These are phyloP conservation scores for Bolboschoenus planiculmis DNA, from an alignment of 176 grass and related monocot genomes.

Conservation along the genomic window DNA sequence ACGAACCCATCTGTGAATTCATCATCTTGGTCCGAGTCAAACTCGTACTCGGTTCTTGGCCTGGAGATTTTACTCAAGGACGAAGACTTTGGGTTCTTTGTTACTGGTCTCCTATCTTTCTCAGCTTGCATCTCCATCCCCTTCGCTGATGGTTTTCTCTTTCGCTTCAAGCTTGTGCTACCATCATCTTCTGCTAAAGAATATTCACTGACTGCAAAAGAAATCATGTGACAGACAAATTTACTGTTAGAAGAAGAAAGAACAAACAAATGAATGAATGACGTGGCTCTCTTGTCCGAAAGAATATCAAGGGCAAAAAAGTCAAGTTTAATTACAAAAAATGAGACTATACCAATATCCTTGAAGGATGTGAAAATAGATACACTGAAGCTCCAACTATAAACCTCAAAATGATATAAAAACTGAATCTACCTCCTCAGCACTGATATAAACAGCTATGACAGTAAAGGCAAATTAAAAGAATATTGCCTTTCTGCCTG, in stretches of 20 bases:
- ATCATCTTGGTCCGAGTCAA: constrained; percentile 50
- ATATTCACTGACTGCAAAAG: constrained; percentile 47
- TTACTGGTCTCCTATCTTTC: constrained; percentile 52
- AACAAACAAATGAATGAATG: not conserved
- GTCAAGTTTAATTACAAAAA: too few relatives aligned
- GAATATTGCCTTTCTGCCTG: not conserved
- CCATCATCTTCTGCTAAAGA: constrained; percentile 67
- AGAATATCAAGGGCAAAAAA: not conserved
- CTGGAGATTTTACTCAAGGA: constrained; percentile 35
- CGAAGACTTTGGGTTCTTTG: constrained; percentile 41
- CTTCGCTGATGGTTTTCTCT: constrained; percentile 74
- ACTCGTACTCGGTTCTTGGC: constrained; percentile 57
- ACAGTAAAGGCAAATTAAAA: not conserved
- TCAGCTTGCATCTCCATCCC: constrained; percentile 83
- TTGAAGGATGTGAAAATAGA: not conserved
- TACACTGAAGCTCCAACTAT: not conserved
- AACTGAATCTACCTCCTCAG: not conserved
- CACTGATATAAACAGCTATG: not conserved
- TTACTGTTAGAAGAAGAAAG: not conserved
- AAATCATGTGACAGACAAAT: constrained; percentile 17
- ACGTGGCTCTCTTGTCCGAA: not conserved
- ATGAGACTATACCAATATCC: not conserved
- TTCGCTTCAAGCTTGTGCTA: constrained; percentile 47
- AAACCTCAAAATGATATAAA: not conserved
- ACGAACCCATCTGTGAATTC: constrained; percentile 56